Evolutionary conservation across 108 stramenopile genomes (phyloP).

Genomic region (Mayamaea pseudoterrestris): DNA sequence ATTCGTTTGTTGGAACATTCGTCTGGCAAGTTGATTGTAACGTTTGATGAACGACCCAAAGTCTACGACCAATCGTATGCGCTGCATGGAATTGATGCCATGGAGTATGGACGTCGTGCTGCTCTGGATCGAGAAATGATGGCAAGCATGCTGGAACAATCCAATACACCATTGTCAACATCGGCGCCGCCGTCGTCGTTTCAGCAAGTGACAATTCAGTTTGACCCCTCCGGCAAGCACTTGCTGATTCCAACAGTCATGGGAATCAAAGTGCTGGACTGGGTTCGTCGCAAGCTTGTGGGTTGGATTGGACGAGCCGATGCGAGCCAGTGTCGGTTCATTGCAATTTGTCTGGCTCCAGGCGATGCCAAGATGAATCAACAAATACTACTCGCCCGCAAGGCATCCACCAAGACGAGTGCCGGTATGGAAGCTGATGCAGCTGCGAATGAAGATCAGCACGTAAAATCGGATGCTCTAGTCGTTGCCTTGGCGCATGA

Average conservation of each 20-base stretch:
- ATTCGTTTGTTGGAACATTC: slow-evolving; percentile 73
- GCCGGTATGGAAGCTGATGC: slow-evolving; percentile 19
- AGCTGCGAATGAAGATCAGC: slow-evolving; percentile 12
- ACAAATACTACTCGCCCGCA: slow-evolving; percentile 79
- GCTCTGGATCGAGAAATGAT: slow-evolving; percentile 80
- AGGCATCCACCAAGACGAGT: slow-evolving; percentile 21
- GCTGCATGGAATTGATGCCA: slow-evolving; percentile 62
- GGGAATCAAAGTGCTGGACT: slow-evolving; percentile 91
- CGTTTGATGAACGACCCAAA: slow-evolving; percentile 80
- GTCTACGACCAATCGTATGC: slow-evolving; percentile 47
- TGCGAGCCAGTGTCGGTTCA: slow-evolving; percentile 78
- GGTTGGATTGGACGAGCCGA: slow-evolving; percentile 78
- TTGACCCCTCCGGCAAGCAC: slow-evolving; percentile 83
- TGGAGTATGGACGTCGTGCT: slow-evolving; percentile 82
- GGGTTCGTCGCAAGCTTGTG: slow-evolving; percentile 34
- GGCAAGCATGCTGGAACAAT: slow-evolving; percentile 9
- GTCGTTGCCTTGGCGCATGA: slow-evolving; percentile 70
- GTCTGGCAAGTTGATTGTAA: slow-evolving; percentile 68
- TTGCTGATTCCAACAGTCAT: slow-evolving; percentile 79
- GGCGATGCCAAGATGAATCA: slow-evolving; percentile 87
- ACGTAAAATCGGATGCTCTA: slow-evolving; percentile 59
- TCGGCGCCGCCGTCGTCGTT: slow-evolving; percentile 4
- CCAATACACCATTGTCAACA: slow-evolving; percentile 9
- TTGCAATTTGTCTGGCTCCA: slow-evolving; percentile 64
- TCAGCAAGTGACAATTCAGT: slow-evolving; percentile 30